Percentiles rank a stretch among this genome's conserved stretches.
Conservation (phyloP, 768 basidiomycete species). For the Wakefieldia striispora region DNA sequence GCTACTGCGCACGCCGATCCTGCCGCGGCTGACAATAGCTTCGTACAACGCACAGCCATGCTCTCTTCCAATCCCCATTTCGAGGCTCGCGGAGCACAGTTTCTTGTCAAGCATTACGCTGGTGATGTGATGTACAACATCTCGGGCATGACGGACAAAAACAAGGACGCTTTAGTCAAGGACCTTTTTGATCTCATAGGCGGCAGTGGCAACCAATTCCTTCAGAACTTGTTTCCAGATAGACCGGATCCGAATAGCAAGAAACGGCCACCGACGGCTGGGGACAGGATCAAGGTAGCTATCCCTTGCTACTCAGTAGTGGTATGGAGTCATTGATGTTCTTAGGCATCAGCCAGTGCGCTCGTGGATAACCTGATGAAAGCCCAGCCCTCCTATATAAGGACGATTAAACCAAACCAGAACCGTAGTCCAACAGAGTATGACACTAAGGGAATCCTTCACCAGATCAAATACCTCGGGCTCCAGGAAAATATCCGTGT, state of each 20-base stretch:
- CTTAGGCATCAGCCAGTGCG: slow-evolving; percentile 85
- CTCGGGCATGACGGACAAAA: slow-evolving; percentile 99
- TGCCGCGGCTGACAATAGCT: slow-evolving; percentile 92
- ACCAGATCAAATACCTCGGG: slow-evolving; percentile 99
- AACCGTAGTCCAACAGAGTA: slow-evolving; percentile 92
- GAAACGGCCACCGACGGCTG: slow-evolving; percentile 96
- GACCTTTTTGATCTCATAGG: slow-evolving; percentile 90
- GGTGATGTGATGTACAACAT: slow-evolving; percentile 99
- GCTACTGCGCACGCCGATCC: slow-evolving; percentile 99
- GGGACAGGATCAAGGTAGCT: slow-evolving; percentile 92
- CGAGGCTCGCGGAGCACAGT: slow-evolving; percentile 90
- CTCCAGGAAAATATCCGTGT: slow-evolving; percentile 98
- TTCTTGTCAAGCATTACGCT: slow-evolving; percentile 94
- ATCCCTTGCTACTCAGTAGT: not conserved
- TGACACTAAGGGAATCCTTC: slow-evolving; percentile 90
- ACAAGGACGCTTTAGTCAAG: slow-evolving; percentile 96
- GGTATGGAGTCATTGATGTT: not conserved
- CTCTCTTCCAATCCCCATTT: slow-evolving; percentile 90
- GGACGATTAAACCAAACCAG: slow-evolving; percentile 99
- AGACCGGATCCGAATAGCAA: slow-evolving; percentile 95
- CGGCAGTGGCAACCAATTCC: slow-evolving; percentile 75
- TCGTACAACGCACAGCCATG: slow-evolving; percentile 84
- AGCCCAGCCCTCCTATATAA: slow-evolving; percentile 95
- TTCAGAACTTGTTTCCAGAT: slow-evolving; percentile 89
- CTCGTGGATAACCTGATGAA: slow-evolving; percentile 98